phyloP scores from a whole-genome alignment of 2,329 filamentous ascomycete species.

The Fusarium beomiforme region DNA sequence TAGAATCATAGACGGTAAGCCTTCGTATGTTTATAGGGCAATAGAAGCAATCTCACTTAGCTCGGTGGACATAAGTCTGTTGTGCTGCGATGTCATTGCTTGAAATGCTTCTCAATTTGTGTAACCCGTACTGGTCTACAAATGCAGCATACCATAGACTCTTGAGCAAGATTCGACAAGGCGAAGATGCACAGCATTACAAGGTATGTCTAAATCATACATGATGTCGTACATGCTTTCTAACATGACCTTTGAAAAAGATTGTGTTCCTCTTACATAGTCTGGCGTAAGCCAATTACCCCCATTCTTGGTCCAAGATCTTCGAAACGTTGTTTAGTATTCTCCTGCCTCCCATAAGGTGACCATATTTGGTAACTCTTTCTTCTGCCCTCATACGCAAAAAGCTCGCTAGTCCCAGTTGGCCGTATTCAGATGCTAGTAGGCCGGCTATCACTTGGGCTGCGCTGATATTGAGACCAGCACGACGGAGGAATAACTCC shows the following conservation, averaged over 20 bases:
- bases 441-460: conserved; percentile 47
- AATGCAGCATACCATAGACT: background rate
- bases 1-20: conserved; percentile 35
- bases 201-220: background rate
- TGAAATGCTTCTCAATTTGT: background rate
- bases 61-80: conserved; percentile 20
- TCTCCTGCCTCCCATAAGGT: conserved; percentile 42
- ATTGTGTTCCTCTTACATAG: background rate
- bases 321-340: conserved; percentile 30
- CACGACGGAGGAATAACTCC: conserved; percentile 49
- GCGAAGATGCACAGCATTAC: background rate
- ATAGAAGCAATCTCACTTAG: conserved; percentile 34
- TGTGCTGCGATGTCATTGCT: conserved; percentile 22
- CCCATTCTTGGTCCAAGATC: conserved; percentile 20
- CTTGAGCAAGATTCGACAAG: background rate
- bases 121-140: too few relatives aligned
- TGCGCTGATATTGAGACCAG: conserved; percentile 51
- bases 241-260: too few relatives aligned
- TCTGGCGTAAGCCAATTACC: background rate
- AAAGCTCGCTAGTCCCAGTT: conserved; percentile 45
- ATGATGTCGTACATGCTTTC: background rate
- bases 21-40: conserved; percentile 8
- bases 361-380: conserved; percentile 39
- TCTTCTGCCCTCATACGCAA: conserved; percentile 44
- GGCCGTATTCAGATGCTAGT: conserved; percentile 41